These are phyloP conservation scores for Centaurea solstitialis DNA, from an alignment of 129 eudicot species.

Conservation along the genomic window DNA sequence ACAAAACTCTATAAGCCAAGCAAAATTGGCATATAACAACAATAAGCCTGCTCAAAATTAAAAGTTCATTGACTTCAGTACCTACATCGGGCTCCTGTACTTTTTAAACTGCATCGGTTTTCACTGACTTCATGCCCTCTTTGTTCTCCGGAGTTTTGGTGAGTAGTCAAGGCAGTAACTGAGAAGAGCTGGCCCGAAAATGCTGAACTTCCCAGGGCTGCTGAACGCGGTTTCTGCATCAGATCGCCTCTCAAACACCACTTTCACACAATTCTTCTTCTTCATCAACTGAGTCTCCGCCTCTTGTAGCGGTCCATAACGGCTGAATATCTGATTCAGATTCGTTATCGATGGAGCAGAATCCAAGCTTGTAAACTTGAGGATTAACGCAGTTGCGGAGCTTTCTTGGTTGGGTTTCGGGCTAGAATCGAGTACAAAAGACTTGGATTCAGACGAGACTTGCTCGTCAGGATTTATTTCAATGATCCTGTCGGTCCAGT, in stretches of 20 bases:
- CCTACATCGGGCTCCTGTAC: slow-evolving; percentile 1
- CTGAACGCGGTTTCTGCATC: slow-evolving; percentile 95
- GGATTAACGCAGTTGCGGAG: slow-evolving; percentile 54
- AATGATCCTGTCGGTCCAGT: slow-evolving; percentile 49
- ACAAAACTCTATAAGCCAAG: neutral
- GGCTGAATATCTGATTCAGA: slow-evolving; percentile 64
- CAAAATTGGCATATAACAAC: neutral
- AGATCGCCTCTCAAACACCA: slow-evolving; percentile 64
- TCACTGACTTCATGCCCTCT: slow-evolving; percentile 33
- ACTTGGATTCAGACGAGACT: slow-evolving; percentile 21
- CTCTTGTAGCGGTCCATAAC: slow-evolving; percentile 58
- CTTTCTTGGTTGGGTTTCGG: slow-evolving; percentile 25
- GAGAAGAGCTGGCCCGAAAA: slow-evolving; percentile 74
- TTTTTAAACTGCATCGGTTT: slow-evolving; percentile 22
- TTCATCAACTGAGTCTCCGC: slow-evolving; percentile 49
- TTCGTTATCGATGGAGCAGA: slow-evolving; percentile 63
- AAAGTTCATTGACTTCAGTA: slow-evolving; percentile 19
- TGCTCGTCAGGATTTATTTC: slow-evolving; percentile 33
- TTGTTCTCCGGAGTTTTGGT: slow-evolving; percentile 48
- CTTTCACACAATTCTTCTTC: slow-evolving; percentile 58
- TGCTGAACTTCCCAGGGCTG: slow-evolving; percentile 75
- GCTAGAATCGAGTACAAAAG: neutral
- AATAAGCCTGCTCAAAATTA: neutral
- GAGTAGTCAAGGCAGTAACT: slow-evolving; percentile 58
- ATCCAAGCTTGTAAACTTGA: slow-evolving; percentile 58